Evolutionary conservation across 1,284 basidiomycete genomes (phyloP), one percentile per base, ranked within the genome.

Genomic region (Ustilago bromivora): DNA sequence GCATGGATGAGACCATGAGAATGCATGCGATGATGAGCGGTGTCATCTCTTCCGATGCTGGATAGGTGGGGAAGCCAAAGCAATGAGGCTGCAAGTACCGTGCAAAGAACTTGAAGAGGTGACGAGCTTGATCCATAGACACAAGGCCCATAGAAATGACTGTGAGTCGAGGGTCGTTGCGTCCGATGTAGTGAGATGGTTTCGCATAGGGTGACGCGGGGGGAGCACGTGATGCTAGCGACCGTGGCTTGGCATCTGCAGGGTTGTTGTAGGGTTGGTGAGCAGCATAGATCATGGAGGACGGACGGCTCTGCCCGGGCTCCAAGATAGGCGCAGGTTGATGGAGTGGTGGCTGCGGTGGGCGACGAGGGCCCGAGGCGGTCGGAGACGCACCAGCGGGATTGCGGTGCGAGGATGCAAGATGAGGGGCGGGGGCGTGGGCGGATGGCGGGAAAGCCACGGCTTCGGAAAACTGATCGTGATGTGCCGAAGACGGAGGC

Each of bases 91-190:
- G 81, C 51, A 82, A 58, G 52, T 67, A 66, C 15, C 80, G 70
- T n/a, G 79, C 79, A 61, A 83, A 83, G 71, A 78, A 82, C 54
- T 76, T 71, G 68, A 82, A 80, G n/a, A 82, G 76, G 38, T 71
- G 66, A 12, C 78, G 69, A 9, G 78, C 80, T 7, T 68, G 67
- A n/a, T 81, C 75, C 81, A 82, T 81, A 28, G 70, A 57, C 1
- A 80, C 68, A 1, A 81, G 62, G 4, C 78, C 79, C 71, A 81
- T 76, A 10, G 75, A 82, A 59, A 82, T 78, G 47, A 76, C 81
- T 4, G 73, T 82, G 19, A 83, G 66, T 10, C 82, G 71, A 12
- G 82, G 82, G 57, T 83, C 82, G 35, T 76, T 78, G 36, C 74
- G 64, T 8, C 82, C 82, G 17, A 83, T 78, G 41, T 63, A 53